These are phyloP conservation scores for Zoysia japonica DNA, from an alignment of 176 grass and related monocot genomes.

Conservation along the genomic window DNA sequence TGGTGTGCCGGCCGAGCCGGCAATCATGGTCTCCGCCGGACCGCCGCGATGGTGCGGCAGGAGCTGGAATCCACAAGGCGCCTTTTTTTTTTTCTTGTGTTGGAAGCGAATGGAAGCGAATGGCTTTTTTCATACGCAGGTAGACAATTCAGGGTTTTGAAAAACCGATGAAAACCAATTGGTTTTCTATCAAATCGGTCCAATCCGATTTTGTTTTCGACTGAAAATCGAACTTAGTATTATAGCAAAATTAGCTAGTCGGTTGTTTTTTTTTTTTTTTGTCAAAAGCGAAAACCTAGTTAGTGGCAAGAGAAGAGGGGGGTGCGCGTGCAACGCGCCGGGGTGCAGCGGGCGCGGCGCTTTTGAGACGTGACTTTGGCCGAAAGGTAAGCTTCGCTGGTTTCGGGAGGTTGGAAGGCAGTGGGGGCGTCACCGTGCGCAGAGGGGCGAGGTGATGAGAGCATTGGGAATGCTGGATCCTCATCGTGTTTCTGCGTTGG, in stretches of 20 bases:
- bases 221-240: no score
- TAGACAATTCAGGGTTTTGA: no score
- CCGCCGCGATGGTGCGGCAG: background rate
- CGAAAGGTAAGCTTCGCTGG: slow-evolving; percentile 25
- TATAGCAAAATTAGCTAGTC: no score
- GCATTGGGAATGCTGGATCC: background rate
- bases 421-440: background rate
- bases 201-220: no score
- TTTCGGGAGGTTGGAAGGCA: background rate
- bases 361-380: slow-evolving; percentile 32
- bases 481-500: background rate
- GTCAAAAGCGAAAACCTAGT: no score
- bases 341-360: background rate
- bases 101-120: slow-evolving; percentile 34
- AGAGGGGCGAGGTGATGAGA: background rate
- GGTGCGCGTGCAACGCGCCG: slow-evolving; percentile 15
- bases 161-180: no score
- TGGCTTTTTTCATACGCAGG: background rate
- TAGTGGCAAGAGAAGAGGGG: no score
- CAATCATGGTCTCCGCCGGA: slow-evolving; percentile 25
- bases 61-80: slow-evolving; percentile 24
- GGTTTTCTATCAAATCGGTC: no score
- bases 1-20: slow-evolving; percentile 2
- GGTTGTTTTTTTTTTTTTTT: no score
- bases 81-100: slow-evolving; percentile 19